phyloP scores from a whole-genome alignment of 441 rosid genomes.

The Metrosideros polymorpha region DNA sequence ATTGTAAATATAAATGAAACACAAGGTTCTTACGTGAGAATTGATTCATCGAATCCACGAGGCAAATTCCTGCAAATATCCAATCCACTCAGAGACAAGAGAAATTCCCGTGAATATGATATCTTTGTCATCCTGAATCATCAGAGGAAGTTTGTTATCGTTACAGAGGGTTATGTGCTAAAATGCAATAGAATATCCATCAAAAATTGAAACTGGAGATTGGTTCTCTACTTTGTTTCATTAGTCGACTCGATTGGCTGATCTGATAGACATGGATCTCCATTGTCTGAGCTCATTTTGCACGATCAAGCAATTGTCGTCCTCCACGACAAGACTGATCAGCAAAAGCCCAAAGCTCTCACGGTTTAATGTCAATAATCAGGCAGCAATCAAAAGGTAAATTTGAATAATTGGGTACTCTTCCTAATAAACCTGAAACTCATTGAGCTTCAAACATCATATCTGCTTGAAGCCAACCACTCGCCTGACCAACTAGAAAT shows the following conservation, averaged over 20 bases:
- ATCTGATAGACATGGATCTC: constrained; percentile 27
- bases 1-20: background rate
- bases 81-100: constrained; percentile 59
- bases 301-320: background rate
- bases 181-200: background rate
- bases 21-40: constrained; percentile 39
- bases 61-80: constrained; percentile 77
- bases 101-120: constrained; percentile 59
- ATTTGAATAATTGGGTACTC: background rate
- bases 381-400: background rate
- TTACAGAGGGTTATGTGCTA: background rate
- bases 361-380: background rate
- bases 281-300: constrained; percentile 60
- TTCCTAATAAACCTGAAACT: background rate
- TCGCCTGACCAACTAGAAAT: background rate
- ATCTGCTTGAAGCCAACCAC: background rate
- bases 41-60: constrained; percentile 40
- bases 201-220: background rate
- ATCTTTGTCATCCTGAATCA: constrained; percentile 51
- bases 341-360: background rate
- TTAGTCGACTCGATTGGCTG: constrained; percentile 21
- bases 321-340: background rate
- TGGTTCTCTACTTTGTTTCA: constrained; percentile 30
- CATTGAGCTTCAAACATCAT: background rate
- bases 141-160: constrained; percentile 3